These are phyloP conservation scores for Candida sanyiensis DNA, from an alignment of 805 yeast genomes.

Conservation along the genomic window DNA sequence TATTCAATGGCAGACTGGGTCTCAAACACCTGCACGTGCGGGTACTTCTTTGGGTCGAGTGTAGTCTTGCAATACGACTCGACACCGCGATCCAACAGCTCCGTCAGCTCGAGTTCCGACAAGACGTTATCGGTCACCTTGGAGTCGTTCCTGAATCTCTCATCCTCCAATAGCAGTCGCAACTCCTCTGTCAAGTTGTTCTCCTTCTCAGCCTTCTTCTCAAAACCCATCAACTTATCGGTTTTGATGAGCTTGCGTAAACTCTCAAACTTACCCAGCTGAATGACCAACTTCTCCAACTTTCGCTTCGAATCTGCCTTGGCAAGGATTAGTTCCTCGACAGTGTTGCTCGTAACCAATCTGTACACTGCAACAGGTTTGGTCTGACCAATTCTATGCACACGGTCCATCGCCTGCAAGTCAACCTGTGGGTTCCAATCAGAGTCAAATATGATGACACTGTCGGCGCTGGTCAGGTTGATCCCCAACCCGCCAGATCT, in stretches of 20 bases:
- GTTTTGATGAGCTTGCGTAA: constrained; percentile 33
- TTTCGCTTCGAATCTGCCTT: constrained; percentile 76
- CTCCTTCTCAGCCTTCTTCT: constrained; percentile 22
- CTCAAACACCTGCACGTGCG: constrained; percentile 36
- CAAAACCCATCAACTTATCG: constrained; percentile 23
- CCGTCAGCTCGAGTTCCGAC: constrained; percentile 38
- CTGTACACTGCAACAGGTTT: constrained; percentile 80
- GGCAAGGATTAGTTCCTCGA: constrained; percentile 76
- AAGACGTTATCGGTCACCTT: constrained; percentile 18
- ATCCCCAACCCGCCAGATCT: constrained; percentile 95
- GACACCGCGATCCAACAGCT: constrained; percentile 42
- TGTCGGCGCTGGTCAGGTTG: constrained; percentile 80
- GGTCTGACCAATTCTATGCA: constrained; percentile 87
- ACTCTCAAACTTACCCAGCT: constrained; percentile 52
- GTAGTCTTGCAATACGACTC: constrained; percentile 34
- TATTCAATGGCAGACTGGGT: constrained; percentile 26
- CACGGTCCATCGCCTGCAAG: constrained; percentile 93
- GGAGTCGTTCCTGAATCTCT: constrained; percentile 34
- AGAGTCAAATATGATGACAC: constrained; percentile 83
- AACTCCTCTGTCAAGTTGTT: constrained; percentile 35
- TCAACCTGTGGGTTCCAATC: constrained; percentile 99
- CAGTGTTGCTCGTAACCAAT: constrained; percentile 67
- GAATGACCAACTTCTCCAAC: constrained; percentile 71
- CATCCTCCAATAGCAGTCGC: constrained; percentile 34
- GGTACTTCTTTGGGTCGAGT: constrained; percentile 21